These are phyloP conservation scores for Przewalskia tangutica DNA, from an alignment of 257 asterid genomes.

Conservation along the genomic window DNA sequence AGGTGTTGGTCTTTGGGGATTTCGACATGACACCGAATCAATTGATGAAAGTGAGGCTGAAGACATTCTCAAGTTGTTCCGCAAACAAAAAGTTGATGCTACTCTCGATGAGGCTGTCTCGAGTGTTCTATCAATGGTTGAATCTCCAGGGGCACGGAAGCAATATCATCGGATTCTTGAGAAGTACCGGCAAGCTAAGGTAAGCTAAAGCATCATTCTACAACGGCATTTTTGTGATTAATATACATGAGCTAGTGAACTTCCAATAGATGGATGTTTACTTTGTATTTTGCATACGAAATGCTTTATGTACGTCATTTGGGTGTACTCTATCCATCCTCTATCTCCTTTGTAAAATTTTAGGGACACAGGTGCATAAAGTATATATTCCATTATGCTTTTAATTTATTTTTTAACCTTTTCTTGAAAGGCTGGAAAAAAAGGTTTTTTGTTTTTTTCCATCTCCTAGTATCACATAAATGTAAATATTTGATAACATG, in stretches of 20 bases:
- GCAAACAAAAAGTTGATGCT: conserved; percentile 76
- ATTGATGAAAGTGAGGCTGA: conserved; percentile 57
- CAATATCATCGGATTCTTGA: conserved; percentile 78
- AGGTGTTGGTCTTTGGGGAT: conserved; percentile 85
- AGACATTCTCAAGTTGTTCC: conserved; percentile 70
- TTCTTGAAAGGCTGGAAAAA: background rate
- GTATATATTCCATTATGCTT: background rate
- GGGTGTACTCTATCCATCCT: background rate
- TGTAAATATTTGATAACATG: background rate
- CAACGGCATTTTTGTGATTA: background rate
- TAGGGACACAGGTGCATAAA: background rate
- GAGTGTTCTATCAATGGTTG: conserved; percentile 87
- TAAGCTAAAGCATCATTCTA: conserved; percentile 16
- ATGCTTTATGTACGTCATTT: background rate
- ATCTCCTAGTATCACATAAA: background rate
- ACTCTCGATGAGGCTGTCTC: conserved; percentile 80
- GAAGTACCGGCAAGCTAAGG: conserved; percentile 83
- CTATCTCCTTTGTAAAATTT: background rate
- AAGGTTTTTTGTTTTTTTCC: background rate
- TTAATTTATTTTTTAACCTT: background rate
- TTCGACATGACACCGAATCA: conserved; percentile 40
- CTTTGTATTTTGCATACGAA: background rate
- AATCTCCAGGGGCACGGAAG: conserved; percentile 67
- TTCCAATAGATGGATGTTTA: background rate
- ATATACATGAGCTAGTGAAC: background rate